Conservation (phyloP, 495 filamentous ascomycete species). For the Tetracladium setigerum region DNA sequence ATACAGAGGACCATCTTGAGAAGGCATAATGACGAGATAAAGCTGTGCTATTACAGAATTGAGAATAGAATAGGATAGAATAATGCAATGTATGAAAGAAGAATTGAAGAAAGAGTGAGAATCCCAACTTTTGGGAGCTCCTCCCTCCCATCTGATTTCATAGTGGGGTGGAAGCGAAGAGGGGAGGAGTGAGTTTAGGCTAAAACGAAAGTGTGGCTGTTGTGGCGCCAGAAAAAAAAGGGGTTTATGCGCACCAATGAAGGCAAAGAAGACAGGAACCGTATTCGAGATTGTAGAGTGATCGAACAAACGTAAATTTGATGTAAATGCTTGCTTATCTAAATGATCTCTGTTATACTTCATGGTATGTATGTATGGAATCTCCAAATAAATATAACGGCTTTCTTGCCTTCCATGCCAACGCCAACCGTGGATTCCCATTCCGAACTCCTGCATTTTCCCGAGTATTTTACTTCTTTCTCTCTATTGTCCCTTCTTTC, state of each 20-base stretch:
- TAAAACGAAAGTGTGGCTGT: conserved; percentile 7
- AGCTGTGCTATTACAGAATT: background rate
- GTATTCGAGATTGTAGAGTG: too few species aligned
- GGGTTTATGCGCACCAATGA: conserved; percentile 13
- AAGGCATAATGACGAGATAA: conserved; percentile 27
- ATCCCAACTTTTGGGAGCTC: background rate
- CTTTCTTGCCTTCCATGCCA: too few species aligned
- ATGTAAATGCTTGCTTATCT: too few species aligned
- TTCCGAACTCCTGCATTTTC: too few species aligned
- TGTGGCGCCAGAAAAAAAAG: background rate
- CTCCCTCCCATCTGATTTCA: background rate
- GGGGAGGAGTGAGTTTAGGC: conserved; percentile 6
- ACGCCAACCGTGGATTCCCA: too few species aligned
- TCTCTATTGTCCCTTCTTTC: conserved; percentile 18
- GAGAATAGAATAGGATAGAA: too few species aligned
- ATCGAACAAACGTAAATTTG: too few species aligned
- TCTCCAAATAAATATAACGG: too few species aligned
- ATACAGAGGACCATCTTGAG: conserved; percentile 55
- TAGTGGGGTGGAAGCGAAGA: conserved; percentile 3
- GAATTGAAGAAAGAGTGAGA: background rate
- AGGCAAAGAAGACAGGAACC: background rate
- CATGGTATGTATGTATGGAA: too few species aligned
- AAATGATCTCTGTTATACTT: too few species aligned
- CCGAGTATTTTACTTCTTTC: too few species aligned
- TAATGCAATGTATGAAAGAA: background rate